Percentiles rank a stretch among this genome's conserved stretches.
Conservation (phyloP, 2,329 filamentous ascomycete species). For the Aphanocladium album region DNA sequence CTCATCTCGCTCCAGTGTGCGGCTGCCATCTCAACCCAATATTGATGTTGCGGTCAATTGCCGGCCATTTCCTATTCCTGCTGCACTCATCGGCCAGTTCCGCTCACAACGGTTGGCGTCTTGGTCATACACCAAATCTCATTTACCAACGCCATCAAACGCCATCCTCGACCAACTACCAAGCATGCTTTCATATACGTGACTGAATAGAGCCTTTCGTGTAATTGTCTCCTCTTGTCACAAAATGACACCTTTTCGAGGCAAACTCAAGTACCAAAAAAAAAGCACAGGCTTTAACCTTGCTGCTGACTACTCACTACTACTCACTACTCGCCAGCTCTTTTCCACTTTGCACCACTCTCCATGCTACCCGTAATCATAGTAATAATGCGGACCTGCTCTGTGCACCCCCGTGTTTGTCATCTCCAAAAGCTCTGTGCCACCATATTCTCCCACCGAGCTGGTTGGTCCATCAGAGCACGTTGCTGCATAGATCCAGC, state of each 20-base stretch:
- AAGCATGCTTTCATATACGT: neutral
- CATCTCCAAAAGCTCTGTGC: too few species aligned
- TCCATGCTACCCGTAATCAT: conserved; percentile 10
- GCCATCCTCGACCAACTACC: neutral
- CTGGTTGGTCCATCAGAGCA: neutral
- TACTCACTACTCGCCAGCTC: neutral
- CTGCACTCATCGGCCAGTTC: neutral
- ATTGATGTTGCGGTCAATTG: neutral
- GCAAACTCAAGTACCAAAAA: neutral
- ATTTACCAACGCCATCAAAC: neutral
- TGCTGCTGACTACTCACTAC: conserved; percentile 2
- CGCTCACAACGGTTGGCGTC: neutral
- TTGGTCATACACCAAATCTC: neutral
- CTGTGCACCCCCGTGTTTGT: conserved; percentile 3
- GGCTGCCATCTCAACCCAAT: neutral
- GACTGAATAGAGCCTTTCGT: neutral
- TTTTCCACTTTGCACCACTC: neutral
- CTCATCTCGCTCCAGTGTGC: neutral
- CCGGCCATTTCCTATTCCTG: neutral
- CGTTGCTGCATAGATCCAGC: neutral
- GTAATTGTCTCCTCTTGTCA: neutral
- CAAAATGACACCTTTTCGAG: neutral
- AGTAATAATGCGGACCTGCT: conserved; percentile 4
- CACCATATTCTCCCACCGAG: too few species aligned
- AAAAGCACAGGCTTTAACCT: neutral